Percentiles rank a stretch among this genome's conserved stretches.
phyloP scores from a whole-genome alignment of 2,329 filamentous ascomycete genomes.

The Fusarium sp. region DNA sequence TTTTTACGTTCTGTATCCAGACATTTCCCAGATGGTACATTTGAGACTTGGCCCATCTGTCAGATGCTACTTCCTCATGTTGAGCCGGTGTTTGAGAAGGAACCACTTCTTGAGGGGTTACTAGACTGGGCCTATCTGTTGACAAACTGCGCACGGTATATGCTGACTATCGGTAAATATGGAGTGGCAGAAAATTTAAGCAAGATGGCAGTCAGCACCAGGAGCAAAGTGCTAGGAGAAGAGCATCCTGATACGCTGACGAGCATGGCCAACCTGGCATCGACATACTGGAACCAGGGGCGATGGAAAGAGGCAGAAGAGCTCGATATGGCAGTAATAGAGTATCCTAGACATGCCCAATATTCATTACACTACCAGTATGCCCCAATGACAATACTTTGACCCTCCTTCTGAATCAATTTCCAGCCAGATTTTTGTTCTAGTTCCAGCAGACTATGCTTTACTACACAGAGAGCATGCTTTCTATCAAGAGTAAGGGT shows the following conservation, averaged over 20 bases:
- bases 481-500: too few species aligned
- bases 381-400: too few species aligned
- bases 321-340: too few species aligned
- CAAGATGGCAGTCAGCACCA: not conserved
- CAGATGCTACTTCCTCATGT: conserved; percentile 11
- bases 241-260: not conserved
- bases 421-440: too few species aligned
- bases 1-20: conserved; percentile 1
- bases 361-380: too few species aligned
- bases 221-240: not conserved
- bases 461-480: too few species aligned
- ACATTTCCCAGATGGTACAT: not conserved
- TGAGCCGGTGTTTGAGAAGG: not conserved
- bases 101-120: not conserved
- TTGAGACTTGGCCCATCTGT: conserved; percentile 4
- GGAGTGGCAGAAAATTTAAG: not conserved
- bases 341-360: too few species aligned
- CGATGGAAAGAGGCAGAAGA: not conserved
- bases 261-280: not conserved
- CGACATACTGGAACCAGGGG: not conserved
- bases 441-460: too few species aligned
- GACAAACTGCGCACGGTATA: not conserved
- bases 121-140: not conserved
- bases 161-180: not conserved
- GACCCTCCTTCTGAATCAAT: too few species aligned